These are phyloP conservation scores for Fusarium pseudoanthophilum DNA, from an alignment of 2,329 filamentous ascomycete species.

Conservation along the genomic window DNA sequence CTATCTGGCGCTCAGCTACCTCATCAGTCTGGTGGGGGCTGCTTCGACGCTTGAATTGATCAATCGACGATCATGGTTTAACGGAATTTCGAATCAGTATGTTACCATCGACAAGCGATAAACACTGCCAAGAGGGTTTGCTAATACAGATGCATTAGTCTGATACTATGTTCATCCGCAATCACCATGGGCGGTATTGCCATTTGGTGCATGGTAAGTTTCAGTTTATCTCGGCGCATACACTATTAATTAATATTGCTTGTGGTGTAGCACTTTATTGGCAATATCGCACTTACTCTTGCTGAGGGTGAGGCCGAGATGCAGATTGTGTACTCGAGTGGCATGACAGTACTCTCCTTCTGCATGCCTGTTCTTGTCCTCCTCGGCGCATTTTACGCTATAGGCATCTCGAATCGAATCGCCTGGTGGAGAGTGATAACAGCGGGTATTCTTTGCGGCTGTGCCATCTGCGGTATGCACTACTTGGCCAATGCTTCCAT, in stretches of 20 bases:
- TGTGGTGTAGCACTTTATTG: slow-evolving; percentile 7
- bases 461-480: slow-evolving; percentile 85
- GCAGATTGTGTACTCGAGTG: slow-evolving; percentile 10
- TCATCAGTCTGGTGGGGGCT: slow-evolving; percentile 22
- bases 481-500: slow-evolving; percentile 87
- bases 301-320: slow-evolving; percentile 1
- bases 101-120: neutral
- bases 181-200: slow-evolving; percentile 25
- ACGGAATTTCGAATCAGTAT: slow-evolving; percentile 24
- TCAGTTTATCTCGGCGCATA: rapidly evolving
- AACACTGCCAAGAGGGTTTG: neutral
- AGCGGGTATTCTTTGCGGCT: slow-evolving; percentile 76
- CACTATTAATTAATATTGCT: neutral
- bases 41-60: slow-evolving; percentile 21
- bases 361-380: slow-evolving; percentile 69
- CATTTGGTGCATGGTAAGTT: slow-evolving; percentile 24
- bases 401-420: slow-evolving; percentile 68
- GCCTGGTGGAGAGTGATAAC: slow-evolving; percentile 67
- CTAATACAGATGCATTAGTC: slow-evolving; percentile 3
- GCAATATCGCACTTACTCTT: slow-evolving; percentile 7
- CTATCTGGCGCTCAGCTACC: slow-evolving; percentile 12
- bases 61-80: slow-evolving; percentile 21
- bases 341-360: slow-evolving; percentile 12
- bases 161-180: slow-evolving; percentile 8
- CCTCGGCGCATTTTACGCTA: slow-evolving; percentile 76